Conservation (phyloP, 2,329 filamentous ascomycete species). For the Aspergillus sp. region DNA sequence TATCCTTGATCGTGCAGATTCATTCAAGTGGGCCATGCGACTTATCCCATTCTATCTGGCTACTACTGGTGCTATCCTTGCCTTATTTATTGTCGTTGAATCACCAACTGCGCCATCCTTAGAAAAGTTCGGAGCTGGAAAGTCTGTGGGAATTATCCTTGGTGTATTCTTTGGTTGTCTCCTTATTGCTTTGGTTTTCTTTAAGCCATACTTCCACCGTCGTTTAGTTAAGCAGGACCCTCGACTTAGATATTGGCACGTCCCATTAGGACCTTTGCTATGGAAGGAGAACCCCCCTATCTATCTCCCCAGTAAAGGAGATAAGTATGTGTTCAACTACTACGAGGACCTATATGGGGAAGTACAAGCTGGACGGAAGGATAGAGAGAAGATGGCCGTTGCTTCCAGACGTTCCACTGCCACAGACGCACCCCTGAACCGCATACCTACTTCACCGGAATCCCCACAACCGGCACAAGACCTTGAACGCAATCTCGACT, state of each 20-base stretch:
- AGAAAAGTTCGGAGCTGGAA: background rate
- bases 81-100: conserved; percentile 52
- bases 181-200: background rate
- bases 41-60: conserved; percentile 45
- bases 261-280: conserved; percentile 32
- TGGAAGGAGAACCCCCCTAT: conserved; percentile 29
- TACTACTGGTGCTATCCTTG: conserved; percentile 39
- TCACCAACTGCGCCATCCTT: background rate
- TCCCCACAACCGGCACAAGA: conserved; percentile 5
- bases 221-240: background rate
- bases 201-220: background rate
- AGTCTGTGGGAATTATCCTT: background rate
- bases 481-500: background rate
- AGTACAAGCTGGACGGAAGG: background rate
- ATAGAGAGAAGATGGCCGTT: background rate
- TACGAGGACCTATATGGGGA: conserved; percentile 14
- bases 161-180: background rate
- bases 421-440: background rate
- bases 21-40: conserved; percentile 43
- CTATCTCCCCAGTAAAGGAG: conserved; percentile 30
- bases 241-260: background rate
- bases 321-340: conserved; percentile 30
- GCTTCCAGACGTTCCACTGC: background rate
- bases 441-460: conserved; percentile 1
- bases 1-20: conserved; percentile 43